Evolutionary conservation across 75 land plant species (phyloP).

Genomic region (Pseudotsuga menziesii): DNA sequence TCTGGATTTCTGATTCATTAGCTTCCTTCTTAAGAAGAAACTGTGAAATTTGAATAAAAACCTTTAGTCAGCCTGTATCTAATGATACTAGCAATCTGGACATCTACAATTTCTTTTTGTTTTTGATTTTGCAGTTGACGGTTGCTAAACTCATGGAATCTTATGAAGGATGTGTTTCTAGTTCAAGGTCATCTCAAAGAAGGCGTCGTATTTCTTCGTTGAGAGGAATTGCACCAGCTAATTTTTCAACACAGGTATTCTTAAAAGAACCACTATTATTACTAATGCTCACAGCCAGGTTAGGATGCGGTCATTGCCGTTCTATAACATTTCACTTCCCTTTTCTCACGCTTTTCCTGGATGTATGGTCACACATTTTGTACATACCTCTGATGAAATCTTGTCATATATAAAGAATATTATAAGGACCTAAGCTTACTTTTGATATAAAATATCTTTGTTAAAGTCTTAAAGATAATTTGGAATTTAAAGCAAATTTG

Average conservation of each 20-base stretch:
- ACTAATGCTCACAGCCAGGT: not conserved
- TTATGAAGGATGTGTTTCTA: constrained; percentile 57
- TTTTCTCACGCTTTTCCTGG: not conserved
- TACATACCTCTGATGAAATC: not conserved
- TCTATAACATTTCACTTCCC: not conserved
- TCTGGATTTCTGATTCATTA: not conserved
- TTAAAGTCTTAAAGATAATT: not conserved
- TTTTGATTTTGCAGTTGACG: constrained; percentile 33
- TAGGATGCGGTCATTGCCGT: not conserved
- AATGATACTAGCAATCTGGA: not conserved
- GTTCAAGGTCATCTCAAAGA: constrained; percentile 40
- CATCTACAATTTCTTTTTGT: not conserved
- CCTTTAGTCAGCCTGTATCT: not conserved
- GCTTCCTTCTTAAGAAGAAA: not conserved
- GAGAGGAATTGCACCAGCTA: constrained; percentile 54
- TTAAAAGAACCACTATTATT: not conserved
- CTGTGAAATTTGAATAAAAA: not conserved
- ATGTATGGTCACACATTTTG: not conserved
- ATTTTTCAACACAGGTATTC: constrained; percentile 78
- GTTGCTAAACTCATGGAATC: constrained; percentile 49
- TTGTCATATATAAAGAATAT: not conserved
- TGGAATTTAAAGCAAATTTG: not conserved
- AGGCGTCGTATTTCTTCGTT: constrained; percentile 58
- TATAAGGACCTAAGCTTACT: not conserved
- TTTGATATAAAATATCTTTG: not conserved